phyloP scores from a whole-genome alignment of 129 eudicot genomes.

The Flaveria trinervia region DNA sequence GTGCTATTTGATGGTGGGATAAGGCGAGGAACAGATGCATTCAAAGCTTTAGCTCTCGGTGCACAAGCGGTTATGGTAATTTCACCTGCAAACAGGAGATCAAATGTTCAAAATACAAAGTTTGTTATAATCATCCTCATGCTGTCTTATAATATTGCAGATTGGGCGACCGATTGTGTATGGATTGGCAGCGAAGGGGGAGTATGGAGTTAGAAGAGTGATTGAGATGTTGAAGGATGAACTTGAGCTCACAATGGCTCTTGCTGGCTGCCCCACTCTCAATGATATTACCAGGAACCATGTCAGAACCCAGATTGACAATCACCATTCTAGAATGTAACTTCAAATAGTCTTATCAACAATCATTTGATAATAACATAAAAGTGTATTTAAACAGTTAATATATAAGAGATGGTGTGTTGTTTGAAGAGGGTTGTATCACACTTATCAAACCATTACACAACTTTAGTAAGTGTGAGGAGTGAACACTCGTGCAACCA shows the following conservation, averaged over 20 bases:
- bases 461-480: no score
- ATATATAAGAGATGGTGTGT: background rate
- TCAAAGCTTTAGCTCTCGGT: constrained; percentile 94
- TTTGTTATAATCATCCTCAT: background rate
- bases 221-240: constrained; percentile 67
- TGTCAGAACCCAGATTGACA: constrained; percentile 46
- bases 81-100: background rate
- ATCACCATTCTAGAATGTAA: constrained; percentile 34
- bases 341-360: background rate
- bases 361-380: background rate
- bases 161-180: constrained; percentile 64
- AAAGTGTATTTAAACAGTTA: background rate
- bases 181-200: constrained; percentile 75
- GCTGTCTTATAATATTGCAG: constrained; percentile 36
- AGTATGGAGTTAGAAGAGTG: constrained; percentile 56
- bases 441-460: no score
- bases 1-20: constrained; percentile 79
- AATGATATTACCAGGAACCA: constrained; percentile 62
- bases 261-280: constrained; percentile 62
- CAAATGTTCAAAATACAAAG: background rate
- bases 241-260: constrained; percentile 86
- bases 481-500: no score
- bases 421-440: no score
- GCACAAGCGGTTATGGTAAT: constrained; percentile 76
- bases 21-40: constrained; percentile 84